phyloP scores from a whole-genome alignment of 2,329 filamentous ascomycete genomes.

The Aspergillus caelatus region DNA sequence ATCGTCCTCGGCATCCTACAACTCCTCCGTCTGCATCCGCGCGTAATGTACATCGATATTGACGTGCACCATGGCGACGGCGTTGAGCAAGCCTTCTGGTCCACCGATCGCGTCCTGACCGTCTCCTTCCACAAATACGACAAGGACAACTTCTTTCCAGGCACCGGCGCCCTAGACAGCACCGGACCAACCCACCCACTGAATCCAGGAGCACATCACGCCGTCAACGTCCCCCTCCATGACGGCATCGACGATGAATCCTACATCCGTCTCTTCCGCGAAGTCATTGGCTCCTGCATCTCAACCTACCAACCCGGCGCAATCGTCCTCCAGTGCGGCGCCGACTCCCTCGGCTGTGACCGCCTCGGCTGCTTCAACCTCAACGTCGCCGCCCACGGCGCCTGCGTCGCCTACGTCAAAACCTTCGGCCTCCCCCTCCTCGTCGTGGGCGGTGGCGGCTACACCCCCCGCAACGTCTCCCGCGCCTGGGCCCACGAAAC shows the following conservation, averaged over 20 bases:
- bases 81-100: constrained; percentile 89
- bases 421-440: constrained; percentile 77
- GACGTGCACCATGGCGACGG: constrained; percentile 91
- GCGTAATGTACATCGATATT: constrained; percentile 93
- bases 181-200: constrained; percentile 81
- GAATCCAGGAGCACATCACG: constrained; percentile 85
- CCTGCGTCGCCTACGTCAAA: constrained; percentile 89
- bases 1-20: constrained; percentile 93
- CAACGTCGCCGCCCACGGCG: constrained; percentile 90
- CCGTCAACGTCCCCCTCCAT: constrained; percentile 85
- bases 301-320: constrained; percentile 84
- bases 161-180: constrained; percentile 82
- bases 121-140: constrained; percentile 98
- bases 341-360: constrained; percentile 91
- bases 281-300: constrained; percentile 75
- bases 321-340: constrained; percentile 93
- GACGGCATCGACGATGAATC: constrained; percentile 91
- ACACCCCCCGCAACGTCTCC: constrained; percentile 94
- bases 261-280: constrained; percentile 83
- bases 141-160: constrained; percentile 80
- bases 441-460: constrained; percentile 91
- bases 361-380: constrained; percentile 94
- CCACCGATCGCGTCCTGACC: constrained; percentile 86
- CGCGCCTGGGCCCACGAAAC: constrained; percentile 98
- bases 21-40: constrained; percentile 76